phyloP scores from a whole-genome alignment of 257 asterid species.

The Plectranthus barbatus region DNA sequence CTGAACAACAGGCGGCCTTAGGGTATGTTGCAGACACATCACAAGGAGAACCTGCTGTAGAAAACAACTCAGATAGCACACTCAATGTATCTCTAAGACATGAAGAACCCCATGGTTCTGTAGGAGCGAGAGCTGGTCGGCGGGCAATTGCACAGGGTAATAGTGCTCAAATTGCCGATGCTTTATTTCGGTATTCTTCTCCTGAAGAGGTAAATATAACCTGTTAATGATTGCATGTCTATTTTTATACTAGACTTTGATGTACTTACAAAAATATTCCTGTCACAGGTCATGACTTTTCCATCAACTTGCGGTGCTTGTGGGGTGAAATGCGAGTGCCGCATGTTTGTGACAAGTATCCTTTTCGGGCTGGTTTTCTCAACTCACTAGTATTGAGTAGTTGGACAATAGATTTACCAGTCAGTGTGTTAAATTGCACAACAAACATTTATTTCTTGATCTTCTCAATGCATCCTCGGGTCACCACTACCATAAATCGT shows the following conservation, averaged over 20 bases:
- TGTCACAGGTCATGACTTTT: constrained; percentile 78
- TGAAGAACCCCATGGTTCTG: constrained; percentile 80
- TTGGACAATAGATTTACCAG: not conserved
- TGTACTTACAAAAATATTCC: not conserved
- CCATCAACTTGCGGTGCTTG: constrained; percentile 92
- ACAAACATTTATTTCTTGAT: not conserved
- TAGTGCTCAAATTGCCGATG: constrained; percentile 67
- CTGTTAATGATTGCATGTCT: not conserved
- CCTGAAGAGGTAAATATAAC: constrained; percentile 81
- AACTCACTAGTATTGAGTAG: not conserved
- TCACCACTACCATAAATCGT: not conserved
- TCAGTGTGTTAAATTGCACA: not conserved
- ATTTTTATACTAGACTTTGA: not conserved
- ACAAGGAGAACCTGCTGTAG: constrained; percentile 33
- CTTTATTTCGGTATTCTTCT: constrained; percentile 80
- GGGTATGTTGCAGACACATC: constrained; percentile 65
- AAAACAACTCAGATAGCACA: constrained; percentile 22
- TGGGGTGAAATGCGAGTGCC: constrained; percentile 57
- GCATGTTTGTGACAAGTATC: constrained; percentile 97
- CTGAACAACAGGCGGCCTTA: constrained; percentile 71
- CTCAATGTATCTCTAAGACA: constrained; percentile 21
- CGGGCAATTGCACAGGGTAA: constrained; percentile 92
- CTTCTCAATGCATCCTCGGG: not conserved
- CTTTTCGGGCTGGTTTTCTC: constrained; percentile 14
- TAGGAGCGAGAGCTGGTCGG: constrained; percentile 83